Evolutionary conservation across 768 basidiomycete species (phyloP).

Genomic region (Hygrocybe coccinea): DNA sequence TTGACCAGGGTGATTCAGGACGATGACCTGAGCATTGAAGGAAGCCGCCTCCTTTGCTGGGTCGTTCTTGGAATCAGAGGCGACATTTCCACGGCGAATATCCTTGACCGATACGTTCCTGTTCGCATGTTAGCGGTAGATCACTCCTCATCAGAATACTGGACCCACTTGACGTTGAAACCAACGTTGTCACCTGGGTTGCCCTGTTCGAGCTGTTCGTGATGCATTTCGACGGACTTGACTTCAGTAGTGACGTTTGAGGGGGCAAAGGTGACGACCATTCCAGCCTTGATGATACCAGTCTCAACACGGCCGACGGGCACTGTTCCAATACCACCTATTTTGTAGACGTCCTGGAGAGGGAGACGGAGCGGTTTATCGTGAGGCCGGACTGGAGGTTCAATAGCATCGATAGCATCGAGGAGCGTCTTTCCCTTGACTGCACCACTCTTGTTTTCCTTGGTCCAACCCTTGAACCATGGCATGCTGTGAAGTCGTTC

Average conservation of each 20-base stretch:
- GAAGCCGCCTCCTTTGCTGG: slow-evolving; percentile 98
- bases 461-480: slow-evolving; percentile 99
- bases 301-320: slow-evolving; percentile 99
- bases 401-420: slow-evolving; percentile 99
- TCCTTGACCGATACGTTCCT: slow-evolving; percentile 99
- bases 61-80: slow-evolving; percentile 99
- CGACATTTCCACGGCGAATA: slow-evolving; percentile 99
- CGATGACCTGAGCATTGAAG: slow-evolving; percentile 99
- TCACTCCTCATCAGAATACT: slow-evolving; percentile 4
- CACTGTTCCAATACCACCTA: slow-evolving; percentile 99
- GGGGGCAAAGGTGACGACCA: slow-evolving; percentile 97
- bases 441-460: slow-evolving; percentile 89
- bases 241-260: slow-evolving; percentile 99
- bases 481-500: slow-evolving; percentile 63
- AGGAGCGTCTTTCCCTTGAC: slow-evolving; percentile 99
- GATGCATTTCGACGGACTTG: slow-evolving; percentile 99
- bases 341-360: slow-evolving; percentile 99
- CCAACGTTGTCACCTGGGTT: slow-evolving; percentile 98
- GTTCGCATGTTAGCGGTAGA: slow-evolving; percentile 9
- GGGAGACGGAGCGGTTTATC: slow-evolving; percentile 99
- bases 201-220: slow-evolving; percentile 95
- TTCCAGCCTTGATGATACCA: slow-evolving; percentile 99
- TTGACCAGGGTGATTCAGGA: slow-evolving; percentile 99
- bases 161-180: slow-evolving; percentile 90
- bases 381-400: slow-evolving; percentile 91